Evolutionary conservation across 768 basidiomycete species (phyloP), one percentile per base, ranked within the genome.

Genomic region (Termitomyces sp.): DNA sequence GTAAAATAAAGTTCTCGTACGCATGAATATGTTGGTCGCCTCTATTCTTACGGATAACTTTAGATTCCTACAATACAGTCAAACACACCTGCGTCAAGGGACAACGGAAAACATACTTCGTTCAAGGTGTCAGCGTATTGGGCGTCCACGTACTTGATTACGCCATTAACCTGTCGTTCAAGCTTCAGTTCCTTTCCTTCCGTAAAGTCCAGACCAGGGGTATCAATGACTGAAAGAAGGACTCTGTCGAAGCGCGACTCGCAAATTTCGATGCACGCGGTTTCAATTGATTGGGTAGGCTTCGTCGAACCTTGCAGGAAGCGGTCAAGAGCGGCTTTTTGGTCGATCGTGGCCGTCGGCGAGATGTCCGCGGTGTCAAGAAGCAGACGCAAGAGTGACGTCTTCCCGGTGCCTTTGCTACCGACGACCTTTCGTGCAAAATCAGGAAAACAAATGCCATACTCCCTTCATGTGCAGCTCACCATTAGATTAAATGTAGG

Each of bases 401-500:
- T 92, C 75, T 95, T 94, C 55, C 93, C 93, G 2, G 89, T 91
- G 63, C 89, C 86, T 71, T 85, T 85, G 30, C 82, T 85, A 54
- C 91, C 91, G 33, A 85, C 89, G 50, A 93, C 89, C 91, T 93
- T 61, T 52, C n/a, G 53, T 32, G 33, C 38, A 10, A 48, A 26
- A 57, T 64, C 5, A 58, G 50, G 44, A 43, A 36, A 20, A 52
- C 10, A 28, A 13, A 46, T 13, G 35, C 51, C 18, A 3, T 18
- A 30, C 40, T 48, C 13, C 23, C 26, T 33, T 20, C 23, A 49
- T 20, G 52, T 20, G 52, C 8, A 20, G 66, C 77, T 65, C 50
- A 91, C 91, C 91, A 93, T 92, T 55, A 94, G 74, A 68, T 94
- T 94, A 76, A 94, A 93, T 3, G 89, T 89, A 6, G 91, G 88